Evolutionary conservation across 306 rosid genomes (phyloP).

Genomic region (Trifolium dubium): DNA sequence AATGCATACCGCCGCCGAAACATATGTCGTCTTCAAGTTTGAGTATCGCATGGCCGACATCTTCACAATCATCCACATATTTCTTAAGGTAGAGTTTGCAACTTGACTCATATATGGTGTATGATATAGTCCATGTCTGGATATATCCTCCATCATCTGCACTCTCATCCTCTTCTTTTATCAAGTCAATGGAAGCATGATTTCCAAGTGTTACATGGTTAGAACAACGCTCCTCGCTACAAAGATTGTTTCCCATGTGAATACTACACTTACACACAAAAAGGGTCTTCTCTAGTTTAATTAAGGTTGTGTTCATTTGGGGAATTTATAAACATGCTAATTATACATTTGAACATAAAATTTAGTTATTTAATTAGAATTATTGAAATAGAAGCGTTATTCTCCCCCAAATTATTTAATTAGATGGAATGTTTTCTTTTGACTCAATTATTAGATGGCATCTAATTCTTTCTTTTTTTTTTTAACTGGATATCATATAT

Average conservation of each 20-base stretch:
- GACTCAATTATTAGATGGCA: no score
- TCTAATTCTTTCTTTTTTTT: no score
- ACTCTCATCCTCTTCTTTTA: not conserved
- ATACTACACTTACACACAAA: not conserved
- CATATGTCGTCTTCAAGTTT: not conserved
- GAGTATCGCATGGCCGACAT: not conserved
- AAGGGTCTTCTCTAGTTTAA: not conserved
- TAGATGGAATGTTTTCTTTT: no score
- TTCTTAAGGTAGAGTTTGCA: not conserved
- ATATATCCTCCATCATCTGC: not conserved
- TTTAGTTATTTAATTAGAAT: no score
- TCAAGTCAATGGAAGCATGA: not conserved
- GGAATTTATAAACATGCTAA: not conserved
- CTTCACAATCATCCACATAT: not conserved
- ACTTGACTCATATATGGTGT: not conserved
- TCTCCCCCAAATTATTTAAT: no score
- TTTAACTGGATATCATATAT: no score
- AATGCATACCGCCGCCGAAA: not conserved
- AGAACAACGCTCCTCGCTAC: not conserved
- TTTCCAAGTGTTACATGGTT: slow-evolving; percentile 1
- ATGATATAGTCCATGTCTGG: not conserved
- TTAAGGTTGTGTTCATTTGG: not conserved
- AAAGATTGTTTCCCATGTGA: not conserved
- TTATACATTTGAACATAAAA: no score
- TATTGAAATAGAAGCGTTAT: no score